Evolutionary conservation across 305 asterid species (phyloP), one percentile per base, ranked within the genome.

Genomic region (Fraxinus platypoda): DNA sequence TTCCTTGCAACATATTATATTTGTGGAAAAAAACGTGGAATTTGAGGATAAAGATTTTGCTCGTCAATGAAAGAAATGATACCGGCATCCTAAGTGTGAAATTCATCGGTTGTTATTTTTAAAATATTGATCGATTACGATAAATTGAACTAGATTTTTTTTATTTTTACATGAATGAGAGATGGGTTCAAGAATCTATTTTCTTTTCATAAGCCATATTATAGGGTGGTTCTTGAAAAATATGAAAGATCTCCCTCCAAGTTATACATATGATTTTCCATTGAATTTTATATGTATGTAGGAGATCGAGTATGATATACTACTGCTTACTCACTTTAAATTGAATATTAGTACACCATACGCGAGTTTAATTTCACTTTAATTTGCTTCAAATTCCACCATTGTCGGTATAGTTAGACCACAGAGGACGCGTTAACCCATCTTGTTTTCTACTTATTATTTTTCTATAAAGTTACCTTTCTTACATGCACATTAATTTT

Each of bases 1-100:
- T 81, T 74, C 80, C 75, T n/a, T 78, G 86, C 86, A 77, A 66
- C 34, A 46, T 19, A n/a, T 49, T 49, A 31, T 15, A 49, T 3
- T 17, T 79, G 80, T 37, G 57, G 41, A 81, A 26, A 81, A 26
- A 28, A 15, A 37, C 8, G n/a, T 12, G 74, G 12, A 30, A 26
- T 62, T 59, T 26, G 30, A 52, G 73, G 74, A 74, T 34, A 52
- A 49, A 21, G 12, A 21, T 21, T 9, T 21, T 59, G 70, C 13
- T n/a, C 26, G 12, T 54, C 26, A 54, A 19, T 54, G 11, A 19
- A 1, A n/a, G 19, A 54, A 54, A 2, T 6, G 26, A 54, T 21
- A 59, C 1, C 28, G 4, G 12, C 26, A 19, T 1, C 28, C 12
- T 57, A 57, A n/a, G 11, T n/a, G 21, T 57, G 68, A 57, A 54